Conservation (phyloP, 495 filamentous ascomycete genomes). For the Apiosordaria backusii region DNA sequence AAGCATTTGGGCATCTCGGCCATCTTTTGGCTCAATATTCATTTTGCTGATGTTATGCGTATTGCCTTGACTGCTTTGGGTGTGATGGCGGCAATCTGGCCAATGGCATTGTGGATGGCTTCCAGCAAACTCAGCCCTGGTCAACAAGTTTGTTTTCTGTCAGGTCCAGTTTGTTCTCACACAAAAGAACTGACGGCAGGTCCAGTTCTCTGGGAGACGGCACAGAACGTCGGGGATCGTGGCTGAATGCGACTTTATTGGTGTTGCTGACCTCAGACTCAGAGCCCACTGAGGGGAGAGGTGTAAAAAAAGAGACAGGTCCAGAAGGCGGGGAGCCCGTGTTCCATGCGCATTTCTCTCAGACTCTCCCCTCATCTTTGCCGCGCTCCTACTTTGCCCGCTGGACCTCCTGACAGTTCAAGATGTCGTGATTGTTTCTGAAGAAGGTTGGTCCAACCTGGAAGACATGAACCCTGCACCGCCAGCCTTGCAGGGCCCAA, state of each 20-base stretch:
- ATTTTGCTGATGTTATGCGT: too few relatives aligned
- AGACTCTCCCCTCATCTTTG: conserved; percentile 1
- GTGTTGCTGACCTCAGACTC: conserved; percentile 9
- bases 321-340: background rate
- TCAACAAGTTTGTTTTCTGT: background rate
- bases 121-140: background rate
- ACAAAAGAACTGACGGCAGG: background rate
- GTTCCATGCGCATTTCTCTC: background rate
- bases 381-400: background rate
- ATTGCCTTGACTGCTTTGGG: background rate
- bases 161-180: background rate
- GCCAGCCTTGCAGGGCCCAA: background rate
- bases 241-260: conserved; percentile 6
- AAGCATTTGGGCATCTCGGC: background rate
- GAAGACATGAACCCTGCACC: background rate
- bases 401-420: background rate
- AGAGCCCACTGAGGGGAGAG: conserved; percentile 1
- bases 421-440: background rate
- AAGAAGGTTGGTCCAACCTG: background rate
- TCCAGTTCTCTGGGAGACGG: background rate
- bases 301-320: background rate
- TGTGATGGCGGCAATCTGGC: background rate
- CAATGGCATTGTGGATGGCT: background rate
- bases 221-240: conserved; percentile 9
- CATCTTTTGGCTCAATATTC: background rate